Evolutionary conservation across 139 green algal species (phyloP), one percentile per base, ranked within the genome.

Genomic region (Chlamydomonas sp.): DNA sequence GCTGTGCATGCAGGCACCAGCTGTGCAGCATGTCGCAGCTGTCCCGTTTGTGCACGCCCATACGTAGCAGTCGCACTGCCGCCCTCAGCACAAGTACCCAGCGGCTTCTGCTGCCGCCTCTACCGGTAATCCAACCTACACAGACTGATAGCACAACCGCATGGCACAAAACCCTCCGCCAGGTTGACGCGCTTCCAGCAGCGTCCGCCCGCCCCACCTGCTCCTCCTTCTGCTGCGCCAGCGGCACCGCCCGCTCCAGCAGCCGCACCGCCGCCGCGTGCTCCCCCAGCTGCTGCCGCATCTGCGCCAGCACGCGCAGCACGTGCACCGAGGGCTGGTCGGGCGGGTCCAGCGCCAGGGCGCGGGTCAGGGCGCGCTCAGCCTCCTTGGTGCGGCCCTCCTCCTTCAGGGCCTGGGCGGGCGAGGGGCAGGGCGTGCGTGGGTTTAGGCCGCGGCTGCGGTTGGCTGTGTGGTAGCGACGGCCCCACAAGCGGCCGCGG

Each of bases 261-360:
- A 97, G 74, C 61, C 80, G 62, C 20, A 97, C 89, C 3, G 96
- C 95, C 0, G 90, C 89, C 10, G 72, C 57, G 85, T 98, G 96
- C 67, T 95, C 80, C 17, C 96, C 96, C 69, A 89, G 79, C 64
- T 95, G 93, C 90, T 97, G 95, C 79, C 90, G 83, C 96, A 98
- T 97, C 49, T 95, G 93, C 6, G 94, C 94, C 74, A 95, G 84
- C 77, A 95, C 89, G n/a, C 80, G 68, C 79, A 92, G 71, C 63
- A 87, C 76, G 75, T 83, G 68, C 80, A 93, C 63, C 8, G 66
- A 63, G 63, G 87, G 87, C 74, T 83, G 63, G 66, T 77, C 88
- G 57, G 84, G 80, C 78, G 79, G 58, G 67, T 94, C 91, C 69
- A 97, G 82, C 49, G 80, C 74, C 5, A 91, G 72, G 5, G 93